Evolutionary conservation across 1,284 basidiomycete species (phyloP).

Genomic region (Microstroma glucosiphilum): DNA sequence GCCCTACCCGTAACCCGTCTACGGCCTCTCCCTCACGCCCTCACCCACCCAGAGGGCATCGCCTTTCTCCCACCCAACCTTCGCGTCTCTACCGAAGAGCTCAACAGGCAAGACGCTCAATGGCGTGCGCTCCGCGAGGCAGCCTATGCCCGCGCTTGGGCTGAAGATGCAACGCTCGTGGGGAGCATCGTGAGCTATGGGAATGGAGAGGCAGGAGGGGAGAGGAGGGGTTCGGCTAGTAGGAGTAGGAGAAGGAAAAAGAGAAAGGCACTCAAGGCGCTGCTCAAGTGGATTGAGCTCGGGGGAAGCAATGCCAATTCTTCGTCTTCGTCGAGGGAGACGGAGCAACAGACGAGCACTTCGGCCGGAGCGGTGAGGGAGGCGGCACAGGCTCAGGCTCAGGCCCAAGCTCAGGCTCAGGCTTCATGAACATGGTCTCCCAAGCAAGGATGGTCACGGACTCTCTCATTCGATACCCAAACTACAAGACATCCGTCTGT

Average conservation of each 20-base stretch:
- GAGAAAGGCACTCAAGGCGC: neutral
- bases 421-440: no score
- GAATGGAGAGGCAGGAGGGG: neutral
- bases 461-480: no score
- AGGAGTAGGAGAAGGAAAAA: neutral
- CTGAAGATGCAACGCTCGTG: constrained; percentile 39
- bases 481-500: no score
- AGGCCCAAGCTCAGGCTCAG: no score
- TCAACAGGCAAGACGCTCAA: constrained; percentile 32
- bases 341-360: no score
- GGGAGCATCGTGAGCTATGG: constrained; percentile 9
- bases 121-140: constrained; percentile 34
- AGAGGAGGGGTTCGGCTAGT: neutral
- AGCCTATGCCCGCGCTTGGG: constrained; percentile 30
- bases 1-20: neutral
- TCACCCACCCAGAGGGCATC: constrained; percentile 31
- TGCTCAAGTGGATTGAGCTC: neutral
- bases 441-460: no score
- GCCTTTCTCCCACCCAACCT: constrained; percentile 32
- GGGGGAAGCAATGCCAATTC: no score
- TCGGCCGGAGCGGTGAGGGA: no score
- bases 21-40: neutral
- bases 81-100: constrained; percentile 33
- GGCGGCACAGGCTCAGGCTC: no score
- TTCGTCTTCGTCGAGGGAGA: no score